Evolutionary conservation across 1,284 basidiomycete species (phyloP), one percentile per base, ranked within the genome.

Genomic region (Farysia itapuensis): DNA sequence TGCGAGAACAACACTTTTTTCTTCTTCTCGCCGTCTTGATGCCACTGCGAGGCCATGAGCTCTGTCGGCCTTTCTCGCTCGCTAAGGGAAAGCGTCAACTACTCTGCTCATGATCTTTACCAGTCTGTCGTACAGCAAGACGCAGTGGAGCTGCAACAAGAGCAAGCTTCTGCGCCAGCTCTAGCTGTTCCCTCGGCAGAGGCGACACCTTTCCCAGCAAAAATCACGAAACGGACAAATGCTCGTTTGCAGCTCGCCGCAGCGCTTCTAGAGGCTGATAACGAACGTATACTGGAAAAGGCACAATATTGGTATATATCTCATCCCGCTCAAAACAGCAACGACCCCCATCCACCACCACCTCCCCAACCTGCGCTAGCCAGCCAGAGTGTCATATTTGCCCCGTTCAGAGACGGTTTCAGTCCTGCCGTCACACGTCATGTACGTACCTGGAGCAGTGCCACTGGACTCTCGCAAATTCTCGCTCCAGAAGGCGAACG

Each of bases 211-310:
- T n/a, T n/a, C n/a, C n/a, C n/a, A 15, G 52, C 52, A 15, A 58
- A 57, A 34, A 54, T 70, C 35, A 54, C 61, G 20, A 70, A 70
- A 23, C 53, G 59, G n/a, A 40, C 60, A 43, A 68, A 68, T 28
- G 65, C 65, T 21, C 57, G 65, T 31, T 58, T 68, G 8, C 70
- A 73, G 41, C 61, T 73, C 8, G 73, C 73, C 21, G 72, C 73
- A 4, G 73, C 73, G 7, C 64, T 75, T 24, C 64, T 75, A 41
- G 73, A 75, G 35, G 70, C 70, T 4, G 73, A 75, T 64, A 75
- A 75, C 39, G 70, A 73, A 2, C 40, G 58, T 8, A 68, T 74
- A 33, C 36, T 54, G 19, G 45, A 40, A 36, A 68, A 58, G 19
- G 57, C 60, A 2, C 54, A 49, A n/a, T 45, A 58, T 30, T 60